phyloP scores from a whole-genome alignment of 139 green algal species.

The Chlamydomonas asymmetrica region DNA sequence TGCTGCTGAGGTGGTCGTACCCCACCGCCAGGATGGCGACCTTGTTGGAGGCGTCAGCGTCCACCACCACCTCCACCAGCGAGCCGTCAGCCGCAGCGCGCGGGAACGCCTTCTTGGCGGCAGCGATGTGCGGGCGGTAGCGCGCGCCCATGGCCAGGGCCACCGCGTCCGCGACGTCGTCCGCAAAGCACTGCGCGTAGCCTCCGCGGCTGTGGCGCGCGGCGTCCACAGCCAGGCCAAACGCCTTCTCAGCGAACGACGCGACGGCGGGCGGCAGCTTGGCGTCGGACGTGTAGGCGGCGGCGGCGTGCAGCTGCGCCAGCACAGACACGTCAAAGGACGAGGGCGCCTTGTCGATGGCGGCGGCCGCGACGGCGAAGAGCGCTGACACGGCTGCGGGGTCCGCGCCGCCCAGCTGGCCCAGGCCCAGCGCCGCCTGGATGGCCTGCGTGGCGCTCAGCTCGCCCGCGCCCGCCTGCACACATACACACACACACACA shows the following conservation, averaged over 20 bases:
- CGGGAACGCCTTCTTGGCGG: conserved; percentile 26
- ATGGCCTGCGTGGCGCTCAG: conserved; percentile 36
- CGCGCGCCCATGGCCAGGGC: conserved; percentile 47
- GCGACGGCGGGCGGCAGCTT: conserved; percentile 27
- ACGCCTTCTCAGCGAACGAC: conserved; percentile 47
- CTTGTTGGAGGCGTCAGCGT: conserved; percentile 35
- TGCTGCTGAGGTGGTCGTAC: too few species aligned
- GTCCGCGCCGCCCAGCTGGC: conserved; percentile 34
- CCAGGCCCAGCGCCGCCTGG: conserved; percentile 53
- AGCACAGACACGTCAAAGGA: conserved; percentile 5
- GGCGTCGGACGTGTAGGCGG: background rate
- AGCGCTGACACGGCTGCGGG: conserved; percentile 25
- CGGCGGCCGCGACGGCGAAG: conserved; percentile 28
- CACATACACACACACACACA: too few species aligned
- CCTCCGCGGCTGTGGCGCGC: conserved; percentile 8
- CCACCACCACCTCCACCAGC: conserved; percentile 42
- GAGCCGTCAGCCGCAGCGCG: conserved; percentile 38
- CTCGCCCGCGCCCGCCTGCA: conserved; percentile 21
- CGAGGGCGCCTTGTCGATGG: conserved; percentile 35
- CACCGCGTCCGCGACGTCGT: conserved; percentile 42
- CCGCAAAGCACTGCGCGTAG: conserved; percentile 37
- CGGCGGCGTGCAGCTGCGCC: conserved; percentile 17
- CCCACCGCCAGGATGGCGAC: conserved; percentile 45
- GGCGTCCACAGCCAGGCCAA: conserved; percentile 38
- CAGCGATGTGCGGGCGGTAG: conserved; percentile 56